Evolutionary conservation across 1,139 yeast species (phyloP).

Genomic region (Debaryomycetaceae sp.): DNA sequence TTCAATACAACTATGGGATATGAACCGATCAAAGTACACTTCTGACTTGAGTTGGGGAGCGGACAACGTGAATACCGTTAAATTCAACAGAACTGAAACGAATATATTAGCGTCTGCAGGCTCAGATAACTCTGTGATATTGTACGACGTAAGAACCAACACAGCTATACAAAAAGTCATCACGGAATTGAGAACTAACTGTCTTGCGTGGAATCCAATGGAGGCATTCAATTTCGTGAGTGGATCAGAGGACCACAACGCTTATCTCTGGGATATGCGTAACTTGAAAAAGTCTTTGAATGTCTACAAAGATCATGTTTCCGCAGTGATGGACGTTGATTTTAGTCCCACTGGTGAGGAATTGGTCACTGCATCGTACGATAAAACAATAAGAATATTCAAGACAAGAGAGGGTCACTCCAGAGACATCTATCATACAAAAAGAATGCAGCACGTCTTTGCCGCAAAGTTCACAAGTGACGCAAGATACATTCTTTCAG

Average conservation of each 20-base stretch:
- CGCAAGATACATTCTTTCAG: slow-evolving; percentile 78
- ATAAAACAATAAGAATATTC: slow-evolving; percentile 83
- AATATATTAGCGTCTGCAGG: slow-evolving; percentile 89
- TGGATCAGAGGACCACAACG: slow-evolving; percentile 93
- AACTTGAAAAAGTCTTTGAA: slow-evolving; percentile 74
- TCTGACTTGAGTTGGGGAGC: slow-evolving; percentile 93
- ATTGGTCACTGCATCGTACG: slow-evolving; percentile 92
- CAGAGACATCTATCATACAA: slow-evolving; percentile 92
- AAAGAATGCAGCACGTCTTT: slow-evolving; percentile 94
- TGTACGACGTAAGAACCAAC: slow-evolving; percentile 90
- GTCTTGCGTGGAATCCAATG: slow-evolving; percentile 96
- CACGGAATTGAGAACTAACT: slow-evolving; percentile 77
- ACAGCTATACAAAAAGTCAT: slow-evolving; percentile 90
- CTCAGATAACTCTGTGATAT: slow-evolving; percentile 82
- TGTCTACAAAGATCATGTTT: slow-evolving; percentile 92
- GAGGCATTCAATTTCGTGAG: slow-evolving; percentile 93
- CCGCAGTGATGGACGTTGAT: slow-evolving; percentile 93
- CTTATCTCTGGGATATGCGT: slow-evolving; percentile 95
- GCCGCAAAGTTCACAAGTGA: slow-evolving; percentile 84
- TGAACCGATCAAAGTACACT: slow-evolving; percentile 70
- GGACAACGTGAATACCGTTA: slow-evolving; percentile 78
- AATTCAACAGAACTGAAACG: slow-evolving; percentile 88
- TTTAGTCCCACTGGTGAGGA: slow-evolving; percentile 97
- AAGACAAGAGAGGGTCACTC: slow-evolving; percentile 82
- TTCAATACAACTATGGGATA: slow-evolving; percentile 85